These are phyloP conservation scores for Fusarium paranaense DNA, from an alignment of 2,329 filamentous ascomycete genomes.

Conservation along the genomic window DNA sequence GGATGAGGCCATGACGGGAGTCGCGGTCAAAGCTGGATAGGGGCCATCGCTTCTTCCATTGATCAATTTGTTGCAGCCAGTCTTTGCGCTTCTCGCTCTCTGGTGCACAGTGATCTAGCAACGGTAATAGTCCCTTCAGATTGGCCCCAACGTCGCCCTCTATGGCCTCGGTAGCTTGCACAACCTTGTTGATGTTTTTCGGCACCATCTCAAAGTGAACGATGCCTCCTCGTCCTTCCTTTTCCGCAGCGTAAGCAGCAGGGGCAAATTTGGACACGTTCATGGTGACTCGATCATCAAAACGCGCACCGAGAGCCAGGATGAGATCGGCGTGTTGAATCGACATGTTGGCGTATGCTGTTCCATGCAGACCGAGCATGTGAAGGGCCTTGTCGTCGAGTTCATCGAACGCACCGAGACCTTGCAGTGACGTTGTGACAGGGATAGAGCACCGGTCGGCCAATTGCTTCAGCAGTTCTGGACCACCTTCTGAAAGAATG, in stretches of 20 bases:
- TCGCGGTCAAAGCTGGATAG: conserved; percentile 84
- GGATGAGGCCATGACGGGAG: conserved; percentile 82
- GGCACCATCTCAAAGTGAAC: conserved; percentile 98
- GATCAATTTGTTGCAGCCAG: conserved; percentile 91
- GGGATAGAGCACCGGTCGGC: conserved; percentile 91
- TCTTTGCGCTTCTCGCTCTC: conserved; percentile 70
- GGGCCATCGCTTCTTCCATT: conserved; percentile 93
- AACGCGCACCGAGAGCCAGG: conserved; percentile 91
- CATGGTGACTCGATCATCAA: conserved; percentile 94
- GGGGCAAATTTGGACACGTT: conserved; percentile 89
- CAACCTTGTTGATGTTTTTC: conserved; percentile 99
- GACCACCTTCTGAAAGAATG: conserved; percentile 81
- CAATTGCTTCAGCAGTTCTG: conserved; percentile 82
- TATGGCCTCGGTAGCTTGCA: conserved; percentile 96
- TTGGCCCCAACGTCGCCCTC: conserved; percentile 92
- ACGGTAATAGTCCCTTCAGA: conserved; percentile 78
- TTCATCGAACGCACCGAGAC: conserved; percentile 92
- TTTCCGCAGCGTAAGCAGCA: conserved; percentile 83
- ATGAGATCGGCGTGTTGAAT: conserved; percentile 98
- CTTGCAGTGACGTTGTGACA: conserved; percentile 95
- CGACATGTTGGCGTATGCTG: conserved; percentile 96
- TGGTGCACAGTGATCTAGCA: conserved; percentile 71
- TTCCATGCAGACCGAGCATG: conserved; percentile 99
- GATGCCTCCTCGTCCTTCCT: conserved; percentile 90
- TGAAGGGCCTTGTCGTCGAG: conserved; percentile 93